A percentile compares a stretch with the other conserved stretches of the same genome.
These are phyloP conservation scores for Exophiala sp. DNA, from an alignment of 2,329 filamentous ascomycete genomes.

Conservation along the genomic window DNA sequence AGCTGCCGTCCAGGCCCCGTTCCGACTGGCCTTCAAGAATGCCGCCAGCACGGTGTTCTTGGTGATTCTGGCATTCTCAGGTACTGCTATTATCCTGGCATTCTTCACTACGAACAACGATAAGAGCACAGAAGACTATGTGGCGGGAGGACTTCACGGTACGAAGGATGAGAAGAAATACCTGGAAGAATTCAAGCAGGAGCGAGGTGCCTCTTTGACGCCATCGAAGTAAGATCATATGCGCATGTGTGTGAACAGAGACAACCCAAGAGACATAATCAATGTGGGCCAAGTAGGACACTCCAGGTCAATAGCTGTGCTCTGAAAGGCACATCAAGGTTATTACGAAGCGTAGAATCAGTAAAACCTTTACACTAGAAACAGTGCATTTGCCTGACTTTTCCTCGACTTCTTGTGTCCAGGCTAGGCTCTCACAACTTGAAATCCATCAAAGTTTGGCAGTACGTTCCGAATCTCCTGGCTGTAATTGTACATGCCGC, in stretches of 20 bases:
- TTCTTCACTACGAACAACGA: not conserved
- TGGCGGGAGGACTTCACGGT: not conserved
- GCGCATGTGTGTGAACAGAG: too few relatives aligned
- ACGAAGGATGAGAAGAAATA: not conserved
- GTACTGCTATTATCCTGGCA: not conserved
- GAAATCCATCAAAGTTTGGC: constrained; percentile 23
- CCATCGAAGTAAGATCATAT: too few relatives aligned
- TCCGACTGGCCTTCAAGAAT: not conserved
- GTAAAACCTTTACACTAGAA: too few relatives aligned
- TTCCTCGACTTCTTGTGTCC: too few relatives aligned
- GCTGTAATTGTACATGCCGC: constrained; percentile 28
- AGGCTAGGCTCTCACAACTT: constrained; percentile 17
- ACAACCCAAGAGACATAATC: too few relatives aligned
- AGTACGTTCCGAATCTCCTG: constrained; percentile 25
- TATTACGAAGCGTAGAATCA: too few relatives aligned
- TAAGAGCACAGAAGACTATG: not conserved
- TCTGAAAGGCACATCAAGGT: too few relatives aligned
- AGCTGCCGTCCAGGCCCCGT: not conserved
- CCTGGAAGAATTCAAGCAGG: too few relatives aligned
- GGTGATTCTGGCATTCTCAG: not conserved
- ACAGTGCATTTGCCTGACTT: too few relatives aligned
- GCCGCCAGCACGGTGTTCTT: not conserved
- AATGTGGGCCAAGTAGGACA: too few relatives aligned
- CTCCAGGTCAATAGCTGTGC: too few relatives aligned
- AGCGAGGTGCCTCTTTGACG: too few relatives aligned